Base-by-base conservation (phyloP, 495 filamentous ascomycete species). In the Thermothielavioides terrestris region DNA sequence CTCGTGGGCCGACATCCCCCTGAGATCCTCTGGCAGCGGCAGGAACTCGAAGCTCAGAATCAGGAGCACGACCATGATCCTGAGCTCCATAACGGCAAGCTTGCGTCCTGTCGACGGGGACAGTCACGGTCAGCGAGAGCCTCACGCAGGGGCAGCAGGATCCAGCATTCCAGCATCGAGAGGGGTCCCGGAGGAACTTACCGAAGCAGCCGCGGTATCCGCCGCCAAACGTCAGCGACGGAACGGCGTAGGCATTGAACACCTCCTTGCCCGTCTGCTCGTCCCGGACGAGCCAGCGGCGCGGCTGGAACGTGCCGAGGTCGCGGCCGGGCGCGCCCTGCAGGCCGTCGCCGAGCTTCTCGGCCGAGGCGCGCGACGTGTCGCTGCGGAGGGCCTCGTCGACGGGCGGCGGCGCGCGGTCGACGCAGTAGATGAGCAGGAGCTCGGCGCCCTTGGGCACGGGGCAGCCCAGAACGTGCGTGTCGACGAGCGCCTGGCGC, bases 391-490 rank as follows among this genome's bases (percentile, higher is more conserved):
- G 42, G 2, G 46, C 39, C 42, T 65, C 61, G 34, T 66, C 52
- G 2, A 64, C 53, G 1, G 51, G 45, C 12, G 27, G 34, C 5
- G 56, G 49, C 9, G 64, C 36, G 3, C 49, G 35, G 14, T 47
- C 25, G 5, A 63, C 43, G 15, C 58, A 55, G 9, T 42, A 52
- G 21, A 63, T 55, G 26, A 63, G 40, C 4, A 60, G 22, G 7
- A 70, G 39, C 11, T 60, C 37, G 0, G 68, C 61, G 8, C 69
- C 69, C 34, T 65, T 67, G 5, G 68, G 64, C 5, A 72, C 58
- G 3, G 40, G 50, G 27, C 59, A 62, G 30, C 67, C 66, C 6
- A 68, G 56, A 22, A 65, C 51, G 27, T 55, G 50, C 8, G 69
- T 68, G 44, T 71, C 70, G 1, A 45, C 46, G 0, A 56, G 9